Base-by-base conservation (phyloP, 2,329 filamentous ascomycete genomes). In the Orbilia ellipsospora region DNA sequence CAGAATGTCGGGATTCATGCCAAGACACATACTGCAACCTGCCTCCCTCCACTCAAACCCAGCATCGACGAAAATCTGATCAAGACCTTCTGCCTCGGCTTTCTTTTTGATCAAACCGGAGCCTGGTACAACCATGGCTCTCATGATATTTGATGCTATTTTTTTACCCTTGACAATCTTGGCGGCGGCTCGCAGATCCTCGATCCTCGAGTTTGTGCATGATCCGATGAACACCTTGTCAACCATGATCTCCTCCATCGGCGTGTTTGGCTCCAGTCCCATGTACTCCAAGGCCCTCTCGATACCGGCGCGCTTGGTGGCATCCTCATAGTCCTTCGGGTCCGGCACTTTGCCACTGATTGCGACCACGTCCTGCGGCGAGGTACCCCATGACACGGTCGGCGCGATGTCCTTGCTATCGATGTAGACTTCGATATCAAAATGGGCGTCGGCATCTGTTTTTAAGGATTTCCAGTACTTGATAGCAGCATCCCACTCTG, bases 141-240 rank as follows among this genome's bases (percentile, higher is more conserved):
- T 89, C 87, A 93, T 97, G 81, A 99, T 88, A 81, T 97, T 98
- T 44, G 88, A 81, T 1, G 95, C 94, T 78, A 97, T 85, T 85
- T 93, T 94, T 84, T 89, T 92, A 80, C 94, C 95, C 82, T 94
- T 89, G 76, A 97, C 92, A 45, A 99, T 88, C 73, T 89, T 87
- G 48, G 95, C 93, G 8, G 94, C 95, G 31, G 92, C 91, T 48
- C 94, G 89, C 78, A 99, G 85, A 86, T 99, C 95, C 84, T 98
- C 95, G 78, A 99, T 97, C 81, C 95, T 89, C 13, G 94, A 92
- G 82, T 99, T 99, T 44, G 95, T 99, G 88, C 95, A 99, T 10
- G 93, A 97, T 54, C 95, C 95, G 80, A 98, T 97, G 82, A 98
- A 99, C 78, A 98, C 90, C 86, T 98, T 98, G 87, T 99, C 95